Base-by-base conservation (phyloP, 2,329 filamentous ascomycete genomes). In the Colletotrichum brevisporum region DNA sequence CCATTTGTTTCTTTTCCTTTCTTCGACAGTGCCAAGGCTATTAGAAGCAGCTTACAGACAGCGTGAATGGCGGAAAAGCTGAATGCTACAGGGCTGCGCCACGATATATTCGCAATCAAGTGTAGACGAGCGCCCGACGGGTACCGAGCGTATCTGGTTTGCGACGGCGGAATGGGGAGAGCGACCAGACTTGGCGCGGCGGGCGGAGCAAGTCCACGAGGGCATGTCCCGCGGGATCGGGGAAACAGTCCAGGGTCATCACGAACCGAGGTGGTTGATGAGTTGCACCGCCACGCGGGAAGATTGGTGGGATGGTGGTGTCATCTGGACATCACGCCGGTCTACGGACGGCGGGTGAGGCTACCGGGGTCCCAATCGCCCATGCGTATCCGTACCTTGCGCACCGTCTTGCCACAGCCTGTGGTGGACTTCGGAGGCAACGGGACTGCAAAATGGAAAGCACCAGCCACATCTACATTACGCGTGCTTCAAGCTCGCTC, bases 231-330 rank as follows among this genome's bases (percentile, higher is more conserved):
- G 15, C 56, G 27, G 43, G 26, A 15, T 31, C 13, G 31, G 10
- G 16, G 15, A 13, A 12, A 36, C 6, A 27, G n/a, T 13, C 6
- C 10, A 36, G 8, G 27, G 24, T 15, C 10, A 50, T 47, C 39
- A 50, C 24, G 47, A 52, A 16, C 8, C 24, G 51, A 39, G 31
- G 31, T 36, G 31, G 31, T 36, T 9, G 31, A 63, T 16, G 9
- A 50, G 47, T 48, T 63, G 59, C 64, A 67, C 64, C 64, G 55
- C 55, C 55, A 55, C 56, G 45, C 48, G 48, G 50, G 43, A 62
- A 16, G 26, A 13, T 26, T 16, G 45, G 16, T 26, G 47, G 39
- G 43, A 48, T 8, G 41, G 41, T 31, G n/a, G n/a, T 27, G 66
- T 59, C 61, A 68, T 50, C 41, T 48, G 48, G 27, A 53, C 60